Percentiles rank a stretch among this genome's conserved stretches.
Conservation (phyloP, 257 asterid species). For the Penstemon eatonii region DNA sequence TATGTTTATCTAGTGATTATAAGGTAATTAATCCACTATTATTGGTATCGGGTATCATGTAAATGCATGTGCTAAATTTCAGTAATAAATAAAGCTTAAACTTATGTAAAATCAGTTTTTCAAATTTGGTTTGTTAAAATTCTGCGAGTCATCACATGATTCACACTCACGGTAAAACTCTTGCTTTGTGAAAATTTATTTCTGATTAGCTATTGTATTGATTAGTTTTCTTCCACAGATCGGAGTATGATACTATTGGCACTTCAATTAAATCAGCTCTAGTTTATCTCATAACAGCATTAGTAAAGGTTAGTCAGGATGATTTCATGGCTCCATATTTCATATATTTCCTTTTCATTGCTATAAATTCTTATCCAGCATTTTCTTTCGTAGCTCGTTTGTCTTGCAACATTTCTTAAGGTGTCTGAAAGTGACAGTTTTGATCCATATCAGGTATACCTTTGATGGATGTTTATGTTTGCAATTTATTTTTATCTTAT, state of each 20-base stretch:
- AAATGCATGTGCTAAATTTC: background rate
- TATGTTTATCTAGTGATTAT: conserved; percentile 1
- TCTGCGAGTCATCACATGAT: background rate
- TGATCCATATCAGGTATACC: conserved; percentile 88
- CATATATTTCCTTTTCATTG: background rate
- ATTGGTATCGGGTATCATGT: background rate
- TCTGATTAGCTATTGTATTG: conserved; percentile 9
- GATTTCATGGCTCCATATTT: conserved; percentile 3
- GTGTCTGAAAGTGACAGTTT: conserved; percentile 89
- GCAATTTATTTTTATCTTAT: background rate
- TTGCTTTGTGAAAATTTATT: background rate
- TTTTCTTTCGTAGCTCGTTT: conserved; percentile 70
- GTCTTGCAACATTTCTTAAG: conserved; percentile 94
- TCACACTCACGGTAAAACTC: background rate
- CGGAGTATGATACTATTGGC: conserved; percentile 95
- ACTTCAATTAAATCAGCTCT: conserved; percentile 82
- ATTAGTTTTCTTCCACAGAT: conserved; percentile 46
- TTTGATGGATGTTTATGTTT: background rate
- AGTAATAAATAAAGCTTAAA: background rate
- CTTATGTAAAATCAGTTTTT: background rate
- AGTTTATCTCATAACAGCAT: conserved; percentile 80
- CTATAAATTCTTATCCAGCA: conserved; percentile 1
- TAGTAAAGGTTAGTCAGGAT: conserved; percentile 66
- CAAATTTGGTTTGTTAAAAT: background rate
- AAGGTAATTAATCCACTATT: background rate